Evolutionary conservation across 768 basidiomycete genomes (phyloP).

Genomic region (Inosperma sp.): DNA sequence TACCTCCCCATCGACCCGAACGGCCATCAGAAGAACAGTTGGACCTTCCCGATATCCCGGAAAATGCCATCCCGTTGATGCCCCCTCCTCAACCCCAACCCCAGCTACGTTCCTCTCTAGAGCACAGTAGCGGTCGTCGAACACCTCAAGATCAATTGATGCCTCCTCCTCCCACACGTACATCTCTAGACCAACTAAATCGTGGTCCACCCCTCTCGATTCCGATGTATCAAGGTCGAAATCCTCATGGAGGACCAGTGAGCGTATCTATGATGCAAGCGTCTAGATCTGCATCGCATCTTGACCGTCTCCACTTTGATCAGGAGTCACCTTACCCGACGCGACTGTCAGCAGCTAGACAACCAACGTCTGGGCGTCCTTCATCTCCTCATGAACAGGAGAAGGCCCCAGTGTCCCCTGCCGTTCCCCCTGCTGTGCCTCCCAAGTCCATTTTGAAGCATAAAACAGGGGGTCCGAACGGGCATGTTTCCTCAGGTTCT

Average conservation of each 20-base stretch:
- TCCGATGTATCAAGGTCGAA: conserved; percentile 10
- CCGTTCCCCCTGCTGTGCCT: too few relatives aligned
- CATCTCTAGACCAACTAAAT: conserved; percentile 18
- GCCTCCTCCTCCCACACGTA: conserved; percentile 7
- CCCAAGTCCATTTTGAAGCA: conserved; percentile 75
- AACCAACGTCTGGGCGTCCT: too few relatives aligned
- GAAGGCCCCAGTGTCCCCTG: conserved; percentile 39
- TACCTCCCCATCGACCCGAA: conserved; percentile 30
- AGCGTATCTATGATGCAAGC: conserved; percentile 16
- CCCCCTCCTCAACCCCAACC: conserved; percentile 23
- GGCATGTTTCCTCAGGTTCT: conserved; percentile 19
- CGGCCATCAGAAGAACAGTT: conserved; percentile 36
- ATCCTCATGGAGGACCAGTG: conserved; percentile 3
- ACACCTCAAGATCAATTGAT: conserved; percentile 23
- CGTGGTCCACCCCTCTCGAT: background rate
- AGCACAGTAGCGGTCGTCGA: conserved; percentile 5
- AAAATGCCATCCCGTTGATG: too few relatives aligned
- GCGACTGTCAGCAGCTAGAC: too few relatives aligned
- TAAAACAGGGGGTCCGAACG: too few relatives aligned
- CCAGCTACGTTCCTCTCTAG: background rate
- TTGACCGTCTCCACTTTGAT: conserved; percentile 61
- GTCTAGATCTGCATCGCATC: conserved; percentile 24
- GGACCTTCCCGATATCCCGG: conserved; percentile 33
- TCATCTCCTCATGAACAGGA: conserved; percentile 33
- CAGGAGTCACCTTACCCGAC: conserved; percentile 69